phyloP scores from a whole-genome alignment of 768 basidiomycete species.

The Filobasidium floriforme region DNA sequence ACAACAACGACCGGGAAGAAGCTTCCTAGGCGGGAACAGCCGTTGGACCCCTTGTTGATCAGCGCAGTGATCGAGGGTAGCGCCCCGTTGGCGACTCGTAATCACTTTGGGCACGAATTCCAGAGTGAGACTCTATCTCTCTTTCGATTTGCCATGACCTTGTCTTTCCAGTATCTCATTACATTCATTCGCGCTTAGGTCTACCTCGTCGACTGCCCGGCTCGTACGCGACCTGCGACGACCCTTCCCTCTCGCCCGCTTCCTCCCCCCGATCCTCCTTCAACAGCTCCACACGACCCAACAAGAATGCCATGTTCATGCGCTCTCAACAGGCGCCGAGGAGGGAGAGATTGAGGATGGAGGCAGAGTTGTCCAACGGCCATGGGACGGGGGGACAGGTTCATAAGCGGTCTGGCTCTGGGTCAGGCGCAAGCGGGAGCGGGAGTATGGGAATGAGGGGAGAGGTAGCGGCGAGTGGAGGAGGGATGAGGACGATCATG shows the following conservation, averaged over 20 bases:
- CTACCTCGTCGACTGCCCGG: slow-evolving; percentile 25
- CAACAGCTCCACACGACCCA: not conserved
- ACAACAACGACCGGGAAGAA: not conserved
- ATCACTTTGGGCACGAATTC: slow-evolving; percentile 41
- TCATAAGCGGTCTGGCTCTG: not conserved
- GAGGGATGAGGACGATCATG: not conserved
- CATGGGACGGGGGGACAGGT: not conserved
- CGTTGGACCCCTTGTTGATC: slow-evolving; percentile 40
- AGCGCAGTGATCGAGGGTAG: slow-evolving; percentile 40
- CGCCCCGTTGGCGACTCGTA: slow-evolving; percentile 36
- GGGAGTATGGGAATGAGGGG: not conserved
- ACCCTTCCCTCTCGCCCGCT: not conserved
- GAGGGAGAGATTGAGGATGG: slow-evolving; percentile 30
- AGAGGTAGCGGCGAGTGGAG: not conserved
- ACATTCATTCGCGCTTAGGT: not conserved
- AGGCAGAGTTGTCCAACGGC: slow-evolving; percentile 13
- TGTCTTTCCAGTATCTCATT: not conserved
- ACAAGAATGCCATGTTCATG: slow-evolving; percentile 31
- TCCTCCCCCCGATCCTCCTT: not conserved
- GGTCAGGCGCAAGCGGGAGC: slow-evolving; percentile 17
- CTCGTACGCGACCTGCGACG: slow-evolving; percentile 41
- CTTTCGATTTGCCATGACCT: not conserved
- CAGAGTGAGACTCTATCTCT: too few species aligned
- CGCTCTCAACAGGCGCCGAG: slow-evolving; percentile 37
- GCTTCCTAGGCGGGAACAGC: slow-evolving; percentile 31